phyloP scores from a whole-genome alignment of 495 filamentous ascomycete species.

The Aspergillus indologenus region DNA sequence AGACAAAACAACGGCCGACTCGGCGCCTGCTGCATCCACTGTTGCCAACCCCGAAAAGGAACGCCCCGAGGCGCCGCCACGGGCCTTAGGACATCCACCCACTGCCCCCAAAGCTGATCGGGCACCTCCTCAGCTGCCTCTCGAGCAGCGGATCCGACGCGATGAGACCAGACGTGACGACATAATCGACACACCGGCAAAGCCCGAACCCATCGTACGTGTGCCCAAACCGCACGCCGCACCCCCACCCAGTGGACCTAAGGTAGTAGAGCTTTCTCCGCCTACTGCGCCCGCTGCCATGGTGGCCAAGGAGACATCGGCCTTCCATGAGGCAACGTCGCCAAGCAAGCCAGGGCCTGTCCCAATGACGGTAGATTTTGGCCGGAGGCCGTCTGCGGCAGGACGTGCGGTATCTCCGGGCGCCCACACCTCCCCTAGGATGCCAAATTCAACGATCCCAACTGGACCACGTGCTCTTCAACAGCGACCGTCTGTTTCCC shows the following conservation, averaged over 20 bases:
- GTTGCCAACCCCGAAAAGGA: constrained; percentile 33
- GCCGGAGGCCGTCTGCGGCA: constrained; percentile 28
- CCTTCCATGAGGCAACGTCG: constrained; percentile 18
- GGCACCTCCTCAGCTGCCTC: constrained; percentile 16
- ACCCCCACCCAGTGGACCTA: constrained; percentile 13
- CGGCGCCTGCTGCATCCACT: constrained; percentile 35
- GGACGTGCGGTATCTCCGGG: constrained; percentile 33
- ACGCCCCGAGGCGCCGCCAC: constrained; percentile 20
- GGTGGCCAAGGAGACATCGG: constrained; percentile 27
- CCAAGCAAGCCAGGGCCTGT: constrained; percentile 22
- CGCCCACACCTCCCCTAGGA: constrained; percentile 45
- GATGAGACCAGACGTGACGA: constrained; percentile 24
- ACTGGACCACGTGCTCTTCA: constrained; percentile 57
- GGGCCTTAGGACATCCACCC: constrained; percentile 31
- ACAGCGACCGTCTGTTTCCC: constrained; percentile 31
- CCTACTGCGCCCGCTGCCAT: constrained; percentile 45
- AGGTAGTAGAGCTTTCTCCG: constrained; percentile 33
- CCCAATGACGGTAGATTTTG: constrained; percentile 27
- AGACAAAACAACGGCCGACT: constrained; percentile 38
- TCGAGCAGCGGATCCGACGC: constrained; percentile 23
- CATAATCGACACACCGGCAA: constrained; percentile 10
- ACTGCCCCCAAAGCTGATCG: constrained; percentile 44
- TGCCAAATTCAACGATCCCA: constrained; percentile 54
- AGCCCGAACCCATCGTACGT: constrained; percentile 20
- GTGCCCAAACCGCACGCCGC: constrained; percentile 20